Conservation (phyloP, 805 yeast genomes). For the Candida argentea region DNA sequence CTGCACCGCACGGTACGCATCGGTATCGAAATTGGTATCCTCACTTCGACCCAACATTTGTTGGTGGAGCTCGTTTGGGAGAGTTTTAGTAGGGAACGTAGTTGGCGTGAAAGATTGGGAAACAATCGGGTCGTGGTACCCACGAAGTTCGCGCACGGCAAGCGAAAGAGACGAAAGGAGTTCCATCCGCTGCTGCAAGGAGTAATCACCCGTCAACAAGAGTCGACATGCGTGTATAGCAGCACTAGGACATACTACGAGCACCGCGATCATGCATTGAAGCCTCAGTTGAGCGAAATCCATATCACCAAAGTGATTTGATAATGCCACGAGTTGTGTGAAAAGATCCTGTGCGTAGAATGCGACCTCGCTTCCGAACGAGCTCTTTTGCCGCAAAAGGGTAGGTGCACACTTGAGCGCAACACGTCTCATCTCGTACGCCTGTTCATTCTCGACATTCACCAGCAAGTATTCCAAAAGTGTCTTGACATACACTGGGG, state of each 20-base stretch:
- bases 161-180: conserved; percentile 60
- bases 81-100: conserved; percentile 25
- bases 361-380: conserved; percentile 49
- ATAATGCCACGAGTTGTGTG: conserved; percentile 39
- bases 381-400: conserved; percentile 54
- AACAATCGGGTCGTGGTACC: conserved; percentile 41
- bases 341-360: conserved; percentile 49
- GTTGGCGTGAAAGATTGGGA: conserved; percentile 22
- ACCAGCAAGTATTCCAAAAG: conserved; percentile 45
- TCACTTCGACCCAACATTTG: conserved; percentile 22
- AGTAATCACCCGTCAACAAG: conserved; percentile 63
- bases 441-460: conserved; percentile 34
- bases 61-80: conserved; percentile 40
- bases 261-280: conserved; percentile 54
- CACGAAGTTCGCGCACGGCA: conserved; percentile 65
- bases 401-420: conserved; percentile 47
- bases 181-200: conserved; percentile 66
- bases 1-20: conserved; percentile 15
- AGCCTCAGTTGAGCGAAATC: conserved; percentile 58
- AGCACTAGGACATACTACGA: conserved; percentile 36
- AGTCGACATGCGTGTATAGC: conserved; percentile 39
- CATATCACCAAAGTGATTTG: conserved; percentile 45
- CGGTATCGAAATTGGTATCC: conserved; percentile 1
- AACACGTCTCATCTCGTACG: conserved; percentile 36
- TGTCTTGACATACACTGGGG: conserved; percentile 68